Percentiles rank a stretch among this genome's conserved stretches.
Evolutionary conservation across 2,329 filamentous ascomycete species (phyloP).

Genomic region (Diaporthe ilicicola): DNA sequence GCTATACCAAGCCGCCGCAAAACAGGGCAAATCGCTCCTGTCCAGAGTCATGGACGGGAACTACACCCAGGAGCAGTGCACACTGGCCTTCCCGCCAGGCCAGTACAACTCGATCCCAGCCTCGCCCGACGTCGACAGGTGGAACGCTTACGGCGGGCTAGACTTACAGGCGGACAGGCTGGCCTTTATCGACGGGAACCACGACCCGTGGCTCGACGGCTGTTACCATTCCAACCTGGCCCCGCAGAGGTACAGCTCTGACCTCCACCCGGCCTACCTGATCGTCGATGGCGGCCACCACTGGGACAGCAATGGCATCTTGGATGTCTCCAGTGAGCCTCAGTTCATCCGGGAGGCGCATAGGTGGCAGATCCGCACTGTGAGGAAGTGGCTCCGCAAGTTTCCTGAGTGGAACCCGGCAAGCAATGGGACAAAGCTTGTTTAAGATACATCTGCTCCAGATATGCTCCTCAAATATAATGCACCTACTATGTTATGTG

Average conservation of each 20-base stretch:
- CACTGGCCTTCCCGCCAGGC: slow-evolving; percentile 60
- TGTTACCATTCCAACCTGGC: slow-evolving; percentile 58
- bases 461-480: too few species aligned
- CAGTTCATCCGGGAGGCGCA: slow-evolving; percentile 60
- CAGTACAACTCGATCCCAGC: slow-evolving; percentile 53
- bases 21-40: slow-evolving; percentile 53
- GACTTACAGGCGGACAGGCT: slow-evolving; percentile 55
- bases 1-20: slow-evolving; percentile 56
- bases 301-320: slow-evolving; percentile 55
- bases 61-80: slow-evolving; percentile 65
- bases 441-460: not conserved
- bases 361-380: slow-evolving; percentile 57
- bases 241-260: slow-evolving; percentile 46
- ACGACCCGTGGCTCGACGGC: slow-evolving; percentile 61
- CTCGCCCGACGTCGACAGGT: slow-evolving; percentile 50
- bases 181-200: slow-evolving; percentile 60
- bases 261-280: slow-evolving; percentile 57
- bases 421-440: not conserved
- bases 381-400: slow-evolving; percentile 56
- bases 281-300: slow-evolving; percentile 62
- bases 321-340: slow-evolving; percentile 53
- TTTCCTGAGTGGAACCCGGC: slow-evolving; percentile 38
- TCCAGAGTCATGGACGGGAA: slow-evolving; percentile 55
- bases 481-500: too few species aligned
- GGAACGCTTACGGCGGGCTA: slow-evolving; percentile 57